Percentiles rank a stretch among this genome's conserved stretches.
phyloP scores from a whole-genome alignment of 2,329 filamentous ascomycete genomes.

The Bipolaris victoriae region DNA sequence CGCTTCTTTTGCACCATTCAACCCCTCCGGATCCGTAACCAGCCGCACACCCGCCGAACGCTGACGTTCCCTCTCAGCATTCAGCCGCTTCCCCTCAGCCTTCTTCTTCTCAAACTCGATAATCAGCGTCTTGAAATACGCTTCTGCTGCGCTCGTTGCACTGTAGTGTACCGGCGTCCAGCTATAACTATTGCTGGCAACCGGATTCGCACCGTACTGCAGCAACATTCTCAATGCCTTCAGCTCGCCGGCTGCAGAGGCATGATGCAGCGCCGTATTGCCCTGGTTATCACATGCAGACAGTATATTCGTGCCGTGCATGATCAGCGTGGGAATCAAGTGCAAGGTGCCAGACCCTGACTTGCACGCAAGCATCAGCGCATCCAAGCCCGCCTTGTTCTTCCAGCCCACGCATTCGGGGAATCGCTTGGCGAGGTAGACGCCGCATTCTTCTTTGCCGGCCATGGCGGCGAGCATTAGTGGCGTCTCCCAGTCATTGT shows the following conservation, averaged over 20 bases:
- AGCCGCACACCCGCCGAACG: conserved; percentile 34
- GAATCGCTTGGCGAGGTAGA: conserved; percentile 70
- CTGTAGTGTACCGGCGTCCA: conserved; percentile 88
- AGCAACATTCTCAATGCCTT: conserved; percentile 78
- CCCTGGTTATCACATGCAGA: conserved; percentile 67
- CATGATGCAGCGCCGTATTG: conserved; percentile 89
- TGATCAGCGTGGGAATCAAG: conserved; percentile 49
- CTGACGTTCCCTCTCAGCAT: conserved; percentile 40
- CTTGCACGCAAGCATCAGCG: conserved; percentile 54
- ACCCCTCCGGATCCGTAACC: conserved; percentile 11
- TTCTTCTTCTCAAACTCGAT: conserved; percentile 71
- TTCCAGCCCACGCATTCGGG: conserved; percentile 67
- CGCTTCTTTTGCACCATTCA: neutral
- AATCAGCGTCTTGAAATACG: conserved; percentile 80
- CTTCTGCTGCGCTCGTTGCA: conserved; percentile 80
- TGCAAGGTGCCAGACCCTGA: conserved; percentile 52
- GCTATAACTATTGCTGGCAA: conserved; percentile 73
- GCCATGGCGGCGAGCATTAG: conserved; percentile 76
- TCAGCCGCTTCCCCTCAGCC: conserved; percentile 49
- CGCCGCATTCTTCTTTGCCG: conserved; percentile 75
- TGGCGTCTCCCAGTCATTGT: conserved; percentile 79
- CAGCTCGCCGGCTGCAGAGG: conserved; percentile 79
- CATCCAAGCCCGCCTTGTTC: conserved; percentile 73
- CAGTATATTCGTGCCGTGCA: conserved; percentile 38
- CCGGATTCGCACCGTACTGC: conserved; percentile 76